A percentile compares a stretch with the other conserved stretches of the same genome.
Evolutionary conservation across 345 rosid genomes (phyloP).

Genomic region (Euphorbia peplus): DNA sequence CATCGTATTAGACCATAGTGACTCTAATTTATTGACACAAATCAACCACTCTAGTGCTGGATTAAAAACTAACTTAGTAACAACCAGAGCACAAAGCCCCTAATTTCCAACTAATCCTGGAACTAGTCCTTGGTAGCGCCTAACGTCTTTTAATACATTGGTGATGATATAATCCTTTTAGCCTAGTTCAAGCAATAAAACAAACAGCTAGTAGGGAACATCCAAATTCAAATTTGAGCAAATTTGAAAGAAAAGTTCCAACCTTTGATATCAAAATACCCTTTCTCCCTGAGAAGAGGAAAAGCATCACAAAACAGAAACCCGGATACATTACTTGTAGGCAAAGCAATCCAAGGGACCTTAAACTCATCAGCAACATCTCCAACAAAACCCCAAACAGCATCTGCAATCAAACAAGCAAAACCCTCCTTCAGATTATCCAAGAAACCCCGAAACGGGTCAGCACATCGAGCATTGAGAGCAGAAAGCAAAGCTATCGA

Average conservation of each 20-base stretch:
- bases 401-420: constrained; percentile 51
- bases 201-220: too few species aligned
- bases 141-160: too few species aligned
- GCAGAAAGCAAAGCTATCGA: constrained; percentile 19
- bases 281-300: constrained; percentile 22
- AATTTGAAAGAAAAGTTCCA: neutral
- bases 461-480: constrained; percentile 33
- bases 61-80: too few species aligned
- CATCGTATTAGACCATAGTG: too few species aligned
- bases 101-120: too few species aligned
- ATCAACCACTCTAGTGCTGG: too few species aligned
- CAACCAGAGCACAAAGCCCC: too few species aligned
- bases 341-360: constrained; percentile 43
- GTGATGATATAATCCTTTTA: too few species aligned
- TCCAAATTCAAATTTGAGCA: too few species aligned
- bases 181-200: too few species aligned
- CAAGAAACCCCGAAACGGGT: constrained; percentile 27
- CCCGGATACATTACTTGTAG: constrained; percentile 33
- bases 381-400: constrained; percentile 36
- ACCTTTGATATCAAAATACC: constrained; percentile 35
- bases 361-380: constrained; percentile 35
- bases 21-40: too few species aligned
- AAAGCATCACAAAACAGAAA: constrained; percentile 28
- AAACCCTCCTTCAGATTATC: constrained; percentile 26
- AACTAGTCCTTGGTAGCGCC: too few species aligned